These are phyloP conservation scores for Fraxinus xanthoxyloides DNA, from an alignment of 305 asterid genomes.

Conservation along the genomic window DNA sequence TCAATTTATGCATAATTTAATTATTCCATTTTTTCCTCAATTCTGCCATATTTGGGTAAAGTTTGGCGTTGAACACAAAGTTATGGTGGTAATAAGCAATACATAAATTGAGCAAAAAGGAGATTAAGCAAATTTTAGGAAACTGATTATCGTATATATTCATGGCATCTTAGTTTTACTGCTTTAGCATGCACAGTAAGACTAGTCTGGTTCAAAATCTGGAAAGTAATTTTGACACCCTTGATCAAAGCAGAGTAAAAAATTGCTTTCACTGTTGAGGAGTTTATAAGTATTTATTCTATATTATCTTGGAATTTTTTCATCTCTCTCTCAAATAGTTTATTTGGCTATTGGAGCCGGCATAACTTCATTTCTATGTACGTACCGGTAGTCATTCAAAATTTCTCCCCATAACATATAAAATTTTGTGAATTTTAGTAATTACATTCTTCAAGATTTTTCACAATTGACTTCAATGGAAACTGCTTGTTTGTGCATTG, in stretches of 20 bases:
- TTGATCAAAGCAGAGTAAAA: neutral
- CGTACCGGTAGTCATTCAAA: constrained; percentile 15
- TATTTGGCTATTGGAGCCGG: constrained; percentile 38
- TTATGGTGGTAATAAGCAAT: neutral
- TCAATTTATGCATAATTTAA: neutral
- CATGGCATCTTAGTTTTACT: neutral
- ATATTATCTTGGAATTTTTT: neutral
- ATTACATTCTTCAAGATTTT: neutral
- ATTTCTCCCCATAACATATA: neutral
- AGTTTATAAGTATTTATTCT: neutral
- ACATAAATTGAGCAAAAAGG: neutral
- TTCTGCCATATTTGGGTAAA: neutral
- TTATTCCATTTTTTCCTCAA: neutral
- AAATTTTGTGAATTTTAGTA: neutral
- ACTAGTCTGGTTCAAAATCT: neutral
- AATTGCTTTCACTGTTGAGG: neutral
- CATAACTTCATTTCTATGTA: constrained; percentile 40
- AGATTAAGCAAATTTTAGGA: neutral
- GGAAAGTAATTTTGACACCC: neutral
- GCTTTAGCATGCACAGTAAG: neutral
- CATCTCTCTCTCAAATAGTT: constrained; percentile 44
- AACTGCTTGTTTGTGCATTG: neutral
- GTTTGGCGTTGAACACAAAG: neutral
- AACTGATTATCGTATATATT: neutral
- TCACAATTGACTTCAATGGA: neutral